These are phyloP conservation scores for Kuraishia floccosa DNA, from an alignment of 805 yeast genomes.

Conservation along the genomic window DNA sequence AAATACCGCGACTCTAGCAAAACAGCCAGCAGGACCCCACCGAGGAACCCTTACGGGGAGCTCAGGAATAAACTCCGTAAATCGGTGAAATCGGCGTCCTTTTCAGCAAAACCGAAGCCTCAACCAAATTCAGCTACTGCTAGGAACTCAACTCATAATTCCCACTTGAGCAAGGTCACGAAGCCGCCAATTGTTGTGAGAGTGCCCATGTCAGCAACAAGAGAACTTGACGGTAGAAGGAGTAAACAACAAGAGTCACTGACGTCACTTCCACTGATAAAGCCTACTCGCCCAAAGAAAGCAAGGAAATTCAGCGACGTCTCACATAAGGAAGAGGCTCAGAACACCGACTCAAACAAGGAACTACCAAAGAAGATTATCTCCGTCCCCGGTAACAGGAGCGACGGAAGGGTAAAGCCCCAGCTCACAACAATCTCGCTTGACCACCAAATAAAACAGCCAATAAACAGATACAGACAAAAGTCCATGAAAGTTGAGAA, in stretches of 20 bases:
- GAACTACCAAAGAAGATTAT: no score
- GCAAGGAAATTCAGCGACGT: not conserved
- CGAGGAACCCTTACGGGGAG: no score
- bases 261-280: not conserved
- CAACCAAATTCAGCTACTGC: no score
- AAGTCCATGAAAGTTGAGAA: conserved; percentile 2
- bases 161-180: not conserved
- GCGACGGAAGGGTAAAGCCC: no score
- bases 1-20: no score
- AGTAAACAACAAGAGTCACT: not conserved
- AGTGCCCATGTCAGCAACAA: not conserved
- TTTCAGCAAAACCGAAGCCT: no score
- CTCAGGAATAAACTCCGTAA: no score
- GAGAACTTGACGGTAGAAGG: not conserved
- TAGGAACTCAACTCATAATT: no score
- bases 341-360: no score
- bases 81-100: no score
- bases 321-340: not conserved
- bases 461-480: conserved; percentile 1
- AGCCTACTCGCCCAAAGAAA: not conserved
- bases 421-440: conserved; percentile 2
- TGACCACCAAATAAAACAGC: conserved; percentile 3
- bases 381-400: no score
- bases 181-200: not conserved
- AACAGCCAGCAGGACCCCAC: no score